These are phyloP conservation scores for Mallotus nudiflorus DNA, from an alignment of 345 rosid species.

Conservation along the genomic window DNA sequence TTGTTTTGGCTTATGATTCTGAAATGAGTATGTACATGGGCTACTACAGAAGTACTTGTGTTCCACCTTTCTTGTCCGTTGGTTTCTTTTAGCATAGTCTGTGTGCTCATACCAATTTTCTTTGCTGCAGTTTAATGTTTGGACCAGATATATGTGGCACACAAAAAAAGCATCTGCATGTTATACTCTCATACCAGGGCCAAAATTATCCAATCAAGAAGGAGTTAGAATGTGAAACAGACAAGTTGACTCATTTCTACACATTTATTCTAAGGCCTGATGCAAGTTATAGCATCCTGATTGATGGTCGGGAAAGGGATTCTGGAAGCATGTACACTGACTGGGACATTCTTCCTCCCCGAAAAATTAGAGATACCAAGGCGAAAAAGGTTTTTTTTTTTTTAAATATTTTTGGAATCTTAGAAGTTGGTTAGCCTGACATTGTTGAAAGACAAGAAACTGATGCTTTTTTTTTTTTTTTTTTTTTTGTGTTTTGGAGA, in stretches of 20 bases:
- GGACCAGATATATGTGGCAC: constrained; percentile 97
- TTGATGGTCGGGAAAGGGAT: constrained; percentile 89
- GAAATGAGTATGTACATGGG: neutral
- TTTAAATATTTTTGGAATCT: neutral
- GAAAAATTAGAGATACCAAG: constrained; percentile 64
- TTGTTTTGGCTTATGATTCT: neutral
- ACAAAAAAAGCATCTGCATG: constrained; percentile 87
- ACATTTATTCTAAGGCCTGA: constrained; percentile 93
- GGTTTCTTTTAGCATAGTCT: neutral
- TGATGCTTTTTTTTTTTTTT: neutral
- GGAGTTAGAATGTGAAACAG: constrained; percentile 91
- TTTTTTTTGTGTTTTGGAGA: neutral
- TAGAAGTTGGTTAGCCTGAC: neutral
- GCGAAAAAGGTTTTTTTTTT: constrained; percentile 70
- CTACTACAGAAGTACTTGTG: neutral
- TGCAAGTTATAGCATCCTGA: constrained; percentile 75
- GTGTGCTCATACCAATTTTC: neutral
- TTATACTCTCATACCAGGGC: constrained; percentile 87
- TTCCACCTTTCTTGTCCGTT: neutral
- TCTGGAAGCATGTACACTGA: constrained; percentile 89
- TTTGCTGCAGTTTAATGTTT: constrained; percentile 77
- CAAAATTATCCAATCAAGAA: constrained; percentile 90
- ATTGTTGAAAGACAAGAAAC: neutral
- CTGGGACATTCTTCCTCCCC: constrained; percentile 96
- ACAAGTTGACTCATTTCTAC: constrained; percentile 89